Percentiles rank a stretch among this genome's conserved stretches.
Evolutionary conservation across 805 yeast species (phyloP).

Genomic region (Myxozyma lipomycoides): DNA sequence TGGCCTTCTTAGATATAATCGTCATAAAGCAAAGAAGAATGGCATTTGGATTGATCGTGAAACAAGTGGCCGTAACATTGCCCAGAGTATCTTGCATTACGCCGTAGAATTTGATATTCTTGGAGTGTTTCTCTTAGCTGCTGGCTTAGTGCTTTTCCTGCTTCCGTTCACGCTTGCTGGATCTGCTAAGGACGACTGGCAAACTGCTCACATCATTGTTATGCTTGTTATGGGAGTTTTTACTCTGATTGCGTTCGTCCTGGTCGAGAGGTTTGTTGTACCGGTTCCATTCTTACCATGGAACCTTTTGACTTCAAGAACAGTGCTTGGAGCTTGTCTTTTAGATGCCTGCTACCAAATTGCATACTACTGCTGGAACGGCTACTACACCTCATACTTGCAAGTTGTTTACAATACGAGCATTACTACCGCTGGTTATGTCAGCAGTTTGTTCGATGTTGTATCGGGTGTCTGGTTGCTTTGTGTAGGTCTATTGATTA

Average conservation of each 20-base stretch:
- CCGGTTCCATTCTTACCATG: conserved; percentile 54
- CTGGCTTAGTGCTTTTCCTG: conserved; percentile 39
- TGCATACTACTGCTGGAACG: too few species aligned
- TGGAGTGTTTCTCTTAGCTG: conserved; percentile 39
- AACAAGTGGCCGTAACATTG: too few species aligned
- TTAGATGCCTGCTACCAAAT: too few species aligned
- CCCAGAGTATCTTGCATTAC: not conserved
- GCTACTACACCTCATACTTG: too few species aligned
- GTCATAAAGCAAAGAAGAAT: too few species aligned
- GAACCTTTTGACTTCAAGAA: conserved; percentile 54
- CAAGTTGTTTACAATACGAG: too few species aligned
- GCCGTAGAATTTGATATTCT: conserved; percentile 23
- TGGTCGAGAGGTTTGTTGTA: conserved; percentile 56
- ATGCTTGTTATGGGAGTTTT: conserved; percentile 49
- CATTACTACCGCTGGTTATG: too few species aligned
- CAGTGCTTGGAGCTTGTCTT: conserved; percentile 64
- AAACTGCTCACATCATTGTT: conserved; percentile 37
- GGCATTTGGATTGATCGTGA: too few species aligned
- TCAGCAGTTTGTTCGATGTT: too few species aligned
- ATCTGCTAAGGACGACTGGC: conserved; percentile 32
- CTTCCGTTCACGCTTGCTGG: conserved; percentile 36
- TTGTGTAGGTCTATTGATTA: too few species aligned
- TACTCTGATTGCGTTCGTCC: conserved; percentile 44
- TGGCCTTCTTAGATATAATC: too few species aligned
- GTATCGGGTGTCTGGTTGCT: too few species aligned